Evolutionary conservation across 768 basidiomycete genomes (phyloP).

Genomic region (Macrolepiota dolichaula): DNA sequence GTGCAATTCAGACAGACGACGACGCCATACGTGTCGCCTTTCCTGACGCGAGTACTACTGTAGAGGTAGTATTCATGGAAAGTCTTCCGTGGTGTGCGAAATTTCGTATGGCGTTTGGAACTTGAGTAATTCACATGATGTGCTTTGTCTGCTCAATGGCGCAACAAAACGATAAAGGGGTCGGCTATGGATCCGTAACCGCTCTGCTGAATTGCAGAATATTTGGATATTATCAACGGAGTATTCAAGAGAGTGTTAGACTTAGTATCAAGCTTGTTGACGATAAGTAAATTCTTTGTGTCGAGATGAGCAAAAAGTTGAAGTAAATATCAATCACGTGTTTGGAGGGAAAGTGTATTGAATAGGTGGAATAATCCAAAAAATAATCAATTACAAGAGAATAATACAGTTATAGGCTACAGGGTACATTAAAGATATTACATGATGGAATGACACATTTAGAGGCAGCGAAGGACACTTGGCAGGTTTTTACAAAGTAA

Average conservation of each 20-base stretch:
- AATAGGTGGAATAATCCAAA: too few species aligned
- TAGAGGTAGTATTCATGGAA: neutral
- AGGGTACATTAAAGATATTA: too few species aligned
- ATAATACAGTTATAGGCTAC: too few species aligned
- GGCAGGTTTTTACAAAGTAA: conserved; percentile 9
- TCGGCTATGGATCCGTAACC: too few species aligned
- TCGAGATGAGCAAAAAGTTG: neutral
- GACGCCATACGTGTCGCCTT: neutral
- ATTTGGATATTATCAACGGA: too few species aligned
- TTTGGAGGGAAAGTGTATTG: too few species aligned
- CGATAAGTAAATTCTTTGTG: neutral
- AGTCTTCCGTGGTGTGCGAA: neutral
- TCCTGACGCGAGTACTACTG: neutral
- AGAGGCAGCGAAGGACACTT: too few species aligned
- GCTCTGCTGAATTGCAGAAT: too few species aligned
- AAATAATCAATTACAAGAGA: too few species aligned
- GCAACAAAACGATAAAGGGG: neutral
- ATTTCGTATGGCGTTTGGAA: neutral
- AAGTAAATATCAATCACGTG: neutral
- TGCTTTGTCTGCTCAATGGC: neutral
- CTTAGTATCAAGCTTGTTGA: too few species aligned
- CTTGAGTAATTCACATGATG: neutral
- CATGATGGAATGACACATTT: too few species aligned
- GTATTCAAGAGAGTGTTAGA: too few species aligned
- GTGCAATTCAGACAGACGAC: neutral